Evolutionary conservation across 371 early-diverging fungal genomes (phyloP).

Genomic region (Rhizomucor pusillus): DNA sequence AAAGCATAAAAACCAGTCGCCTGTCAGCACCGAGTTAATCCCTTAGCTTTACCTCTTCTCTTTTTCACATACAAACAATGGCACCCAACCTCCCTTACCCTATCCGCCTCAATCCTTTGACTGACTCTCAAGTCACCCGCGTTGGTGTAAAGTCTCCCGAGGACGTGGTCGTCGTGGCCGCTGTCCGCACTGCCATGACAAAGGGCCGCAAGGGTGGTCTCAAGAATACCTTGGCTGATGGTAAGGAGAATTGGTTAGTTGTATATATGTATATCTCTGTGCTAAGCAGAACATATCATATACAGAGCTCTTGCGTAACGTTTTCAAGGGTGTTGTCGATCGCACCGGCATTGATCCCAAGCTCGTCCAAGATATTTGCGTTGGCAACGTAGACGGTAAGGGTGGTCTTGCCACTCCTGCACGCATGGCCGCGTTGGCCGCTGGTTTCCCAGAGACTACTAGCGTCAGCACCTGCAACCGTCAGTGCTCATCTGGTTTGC

Average conservation of each 20-base stretch:
- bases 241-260: conserved; percentile 3
- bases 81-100: conserved; percentile 16
- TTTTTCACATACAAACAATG: background rate
- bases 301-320: conserved; percentile 77
- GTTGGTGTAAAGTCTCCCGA: conserved; percentile 72
- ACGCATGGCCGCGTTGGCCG: conserved; percentile 94
- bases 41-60: no score
- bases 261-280: background rate
- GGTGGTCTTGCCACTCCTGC: conserved; percentile 93
- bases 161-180: conserved; percentile 80
- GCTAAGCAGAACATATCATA: no score
- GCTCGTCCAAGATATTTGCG: conserved; percentile 89
- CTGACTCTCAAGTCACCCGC: conserved; percentile 16
- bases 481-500: conserved; percentile 96
- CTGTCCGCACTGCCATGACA: conserved; percentile 86
- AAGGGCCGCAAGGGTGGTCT: conserved; percentile 89
- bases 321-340: conserved; percentile 77
- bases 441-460: conserved; percentile 87
- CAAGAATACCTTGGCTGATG: conserved; percentile 80
- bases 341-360: conserved; percentile 84
- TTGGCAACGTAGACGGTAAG: conserved; percentile 91
- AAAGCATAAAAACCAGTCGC: no score
- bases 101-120: conserved; percentile 14
- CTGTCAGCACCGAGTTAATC: no score
- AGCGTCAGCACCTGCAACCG: conserved; percentile 90